Percentiles rank a stretch among this genome's conserved stretches.
These are phyloP conservation scores for Protomyces gravidus DNA, from an alignment of 1,139 yeast genomes.

Conservation along the genomic window DNA sequence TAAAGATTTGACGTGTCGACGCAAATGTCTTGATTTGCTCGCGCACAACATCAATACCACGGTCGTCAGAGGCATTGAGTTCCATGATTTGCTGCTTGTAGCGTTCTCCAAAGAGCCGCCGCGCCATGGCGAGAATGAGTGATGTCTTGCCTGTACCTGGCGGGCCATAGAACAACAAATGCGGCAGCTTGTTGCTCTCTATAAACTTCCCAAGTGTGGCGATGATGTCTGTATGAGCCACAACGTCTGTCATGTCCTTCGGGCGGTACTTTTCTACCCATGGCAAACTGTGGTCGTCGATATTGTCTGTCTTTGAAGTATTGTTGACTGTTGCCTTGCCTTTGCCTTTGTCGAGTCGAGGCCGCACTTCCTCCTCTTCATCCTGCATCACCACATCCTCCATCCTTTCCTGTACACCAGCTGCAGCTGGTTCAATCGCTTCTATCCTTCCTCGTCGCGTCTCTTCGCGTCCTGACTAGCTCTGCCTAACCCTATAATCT, in stretches of 20 bases:
- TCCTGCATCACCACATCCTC: slow-evolving; percentile 24
- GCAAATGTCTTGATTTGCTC: slow-evolving; percentile 82
- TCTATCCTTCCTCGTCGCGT: neutral
- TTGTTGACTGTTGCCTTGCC: slow-evolving; percentile 1
- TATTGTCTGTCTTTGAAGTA: neutral
- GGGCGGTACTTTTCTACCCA: slow-evolving; percentile 98
- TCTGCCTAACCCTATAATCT: neutral
- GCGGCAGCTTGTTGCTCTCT: slow-evolving; percentile 78
- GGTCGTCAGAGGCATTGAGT: slow-evolving; percentile 78
- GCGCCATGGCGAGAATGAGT: slow-evolving; percentile 80
- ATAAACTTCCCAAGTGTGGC: slow-evolving; percentile 78
- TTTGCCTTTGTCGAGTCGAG: slow-evolving; percentile 26
- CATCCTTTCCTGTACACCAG: neutral
- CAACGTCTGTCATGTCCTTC: slow-evolving; percentile 69
- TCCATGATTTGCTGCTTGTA: slow-evolving; percentile 45
- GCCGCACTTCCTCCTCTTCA: slow-evolving; percentile 9
- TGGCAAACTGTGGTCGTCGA: slow-evolving; percentile 19
- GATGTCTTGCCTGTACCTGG: slow-evolving; percentile 98
- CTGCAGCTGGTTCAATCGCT: neutral
- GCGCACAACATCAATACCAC: slow-evolving; percentile 82
- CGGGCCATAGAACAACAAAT: slow-evolving; percentile 93
- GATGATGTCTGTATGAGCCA: slow-evolving; percentile 86
- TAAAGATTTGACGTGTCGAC: slow-evolving; percentile 78
- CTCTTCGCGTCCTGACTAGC: neutral
- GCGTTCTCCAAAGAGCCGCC: slow-evolving; percentile 81